These are phyloP conservation scores for Aspergillus novofumigatus DNA, from an alignment of 2,329 filamentous ascomycete genomes.

Conservation along the genomic window DNA sequence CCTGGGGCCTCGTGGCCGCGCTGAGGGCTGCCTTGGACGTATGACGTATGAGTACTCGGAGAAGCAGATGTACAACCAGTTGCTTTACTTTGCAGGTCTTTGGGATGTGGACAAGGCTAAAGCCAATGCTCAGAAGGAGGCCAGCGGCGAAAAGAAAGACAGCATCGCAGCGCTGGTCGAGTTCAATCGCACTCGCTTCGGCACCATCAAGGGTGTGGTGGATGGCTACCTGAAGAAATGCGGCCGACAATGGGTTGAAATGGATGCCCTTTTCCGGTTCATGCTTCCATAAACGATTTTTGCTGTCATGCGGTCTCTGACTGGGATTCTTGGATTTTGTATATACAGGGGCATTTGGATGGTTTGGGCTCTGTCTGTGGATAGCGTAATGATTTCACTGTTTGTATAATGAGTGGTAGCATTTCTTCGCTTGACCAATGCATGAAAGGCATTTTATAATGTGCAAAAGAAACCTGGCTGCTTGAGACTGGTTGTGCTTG, in stretches of 20 bases:
- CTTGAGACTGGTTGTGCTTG: background rate
- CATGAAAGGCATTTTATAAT: constrained; percentile 4
- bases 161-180: constrained; percentile 69
- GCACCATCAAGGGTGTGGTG: constrained; percentile 69
- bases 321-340: constrained; percentile 18
- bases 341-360: constrained; percentile 16
- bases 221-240: constrained; percentile 85
- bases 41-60: constrained; percentile 88
- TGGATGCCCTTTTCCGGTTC: constrained; percentile 76
- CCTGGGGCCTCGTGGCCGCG: constrained; percentile 79
- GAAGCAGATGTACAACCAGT: constrained; percentile 90
- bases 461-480: background rate
- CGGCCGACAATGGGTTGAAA: constrained; percentile 86
- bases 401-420: constrained; percentile 9
- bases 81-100: constrained; percentile 77
- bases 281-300: constrained; percentile 42
- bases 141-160: constrained; percentile 55
- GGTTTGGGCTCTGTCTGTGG: constrained; percentile 5
- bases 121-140: constrained; percentile 46
- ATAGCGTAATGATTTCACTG: constrained; percentile 5
- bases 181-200: constrained; percentile 77
- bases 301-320: constrained; percentile 16
- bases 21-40: constrained; percentile 74
- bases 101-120: constrained; percentile 88
- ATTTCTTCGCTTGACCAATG: background rate